Percentiles rank a stretch among this genome's conserved stretches.
Conservation (phyloP, 192 early-diverging fungal species). For the Coemansia furcata region DNA sequence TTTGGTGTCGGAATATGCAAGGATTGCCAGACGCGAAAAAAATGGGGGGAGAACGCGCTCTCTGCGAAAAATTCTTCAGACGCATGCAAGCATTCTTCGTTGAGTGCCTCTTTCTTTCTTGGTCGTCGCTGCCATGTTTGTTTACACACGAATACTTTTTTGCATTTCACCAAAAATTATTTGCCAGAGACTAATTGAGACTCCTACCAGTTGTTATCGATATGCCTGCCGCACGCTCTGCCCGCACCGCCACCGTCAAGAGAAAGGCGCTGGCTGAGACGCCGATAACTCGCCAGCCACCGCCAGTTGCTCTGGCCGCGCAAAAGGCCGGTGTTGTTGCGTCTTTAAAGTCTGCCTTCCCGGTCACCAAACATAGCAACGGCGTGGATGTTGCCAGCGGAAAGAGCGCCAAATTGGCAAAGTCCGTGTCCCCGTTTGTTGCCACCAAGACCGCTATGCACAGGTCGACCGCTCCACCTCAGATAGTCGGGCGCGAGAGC, state of each 20-base stretch:
- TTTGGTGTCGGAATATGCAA: constrained; percentile 13
- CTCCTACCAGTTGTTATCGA: not conserved
- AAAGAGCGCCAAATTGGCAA: constrained; percentile 9
- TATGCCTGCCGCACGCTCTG: constrained; percentile 43
- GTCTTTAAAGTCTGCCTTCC: constrained; percentile 31
- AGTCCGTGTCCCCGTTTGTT: constrained; percentile 20
- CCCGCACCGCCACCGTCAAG: constrained; percentile 14
- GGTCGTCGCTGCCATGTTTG: constrained; percentile 4
- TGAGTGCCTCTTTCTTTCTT: not conserved
- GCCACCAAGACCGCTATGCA: constrained; percentile 37
- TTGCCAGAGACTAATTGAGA: constrained; percentile 8
- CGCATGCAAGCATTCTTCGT: constrained; percentile 1
- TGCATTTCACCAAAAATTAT: not conserved
- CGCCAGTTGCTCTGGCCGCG: not conserved
- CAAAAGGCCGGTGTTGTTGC: constrained; percentile 11
- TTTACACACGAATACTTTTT: not conserved
- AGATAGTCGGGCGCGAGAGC: constrained; percentile 45
- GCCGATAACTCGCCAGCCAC: constrained; percentile 22
- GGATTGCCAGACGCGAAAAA: constrained; percentile 18
- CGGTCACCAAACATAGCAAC: constrained; percentile 32
- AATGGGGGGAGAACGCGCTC: not conserved
- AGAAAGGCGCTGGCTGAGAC: constrained; percentile 39
- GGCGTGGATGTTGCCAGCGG: not conserved
- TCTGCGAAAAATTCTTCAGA: not conserved
- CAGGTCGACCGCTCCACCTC: constrained; percentile 45